Evolutionary conservation across 495 filamentous ascomycete genomes (phyloP).

Genomic region (Talaromyces nanjingensis): DNA sequence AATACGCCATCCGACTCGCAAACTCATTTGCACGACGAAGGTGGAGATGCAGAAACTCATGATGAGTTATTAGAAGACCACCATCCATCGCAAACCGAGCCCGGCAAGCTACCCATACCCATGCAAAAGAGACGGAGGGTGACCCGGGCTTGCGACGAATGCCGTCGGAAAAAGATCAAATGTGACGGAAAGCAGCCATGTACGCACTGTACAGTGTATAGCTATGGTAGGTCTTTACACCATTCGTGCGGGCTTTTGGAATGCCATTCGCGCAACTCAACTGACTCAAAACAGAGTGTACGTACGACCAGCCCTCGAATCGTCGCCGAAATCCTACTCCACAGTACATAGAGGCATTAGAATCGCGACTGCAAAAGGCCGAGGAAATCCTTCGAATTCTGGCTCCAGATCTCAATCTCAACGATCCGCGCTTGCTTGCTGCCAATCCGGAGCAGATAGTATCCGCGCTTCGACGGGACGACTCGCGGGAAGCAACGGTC

Average conservation of each 20-base stretch:
- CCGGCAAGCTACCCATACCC: constrained; percentile 40
- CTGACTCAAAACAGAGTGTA: constrained; percentile 62
- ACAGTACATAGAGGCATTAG: constrained; percentile 89
- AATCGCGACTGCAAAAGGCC: constrained; percentile 74
- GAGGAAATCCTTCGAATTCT: constrained; percentile 71
- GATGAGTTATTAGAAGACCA: constrained; percentile 18
- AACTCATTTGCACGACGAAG: constrained; percentile 10
- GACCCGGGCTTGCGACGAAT: constrained; percentile 92
- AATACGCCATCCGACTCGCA: constrained; percentile 1
- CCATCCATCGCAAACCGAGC: constrained; percentile 22
- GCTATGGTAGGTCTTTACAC: constrained; percentile 66
- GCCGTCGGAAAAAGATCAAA: constrained; percentile 95
- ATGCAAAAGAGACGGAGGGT: constrained; percentile 85
- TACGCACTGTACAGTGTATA: constrained; percentile 96
- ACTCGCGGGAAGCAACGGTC: constrained; percentile 11
- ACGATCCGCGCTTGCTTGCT: constrained; percentile 72
- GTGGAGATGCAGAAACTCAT: constrained; percentile 24
- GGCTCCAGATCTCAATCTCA: constrained; percentile 79
- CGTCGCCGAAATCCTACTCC: constrained; percentile 89
- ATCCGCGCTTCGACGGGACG: constrained; percentile 21
- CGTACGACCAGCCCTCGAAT: constrained; percentile 97
- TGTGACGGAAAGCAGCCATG: constrained; percentile 97
- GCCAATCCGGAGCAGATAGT: constrained; percentile 48
- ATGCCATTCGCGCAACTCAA: not conserved
- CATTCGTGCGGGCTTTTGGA: not conserved